Conservation (phyloP, 148 eudicot species). For the Pharnaceum exiguum region DNA sequence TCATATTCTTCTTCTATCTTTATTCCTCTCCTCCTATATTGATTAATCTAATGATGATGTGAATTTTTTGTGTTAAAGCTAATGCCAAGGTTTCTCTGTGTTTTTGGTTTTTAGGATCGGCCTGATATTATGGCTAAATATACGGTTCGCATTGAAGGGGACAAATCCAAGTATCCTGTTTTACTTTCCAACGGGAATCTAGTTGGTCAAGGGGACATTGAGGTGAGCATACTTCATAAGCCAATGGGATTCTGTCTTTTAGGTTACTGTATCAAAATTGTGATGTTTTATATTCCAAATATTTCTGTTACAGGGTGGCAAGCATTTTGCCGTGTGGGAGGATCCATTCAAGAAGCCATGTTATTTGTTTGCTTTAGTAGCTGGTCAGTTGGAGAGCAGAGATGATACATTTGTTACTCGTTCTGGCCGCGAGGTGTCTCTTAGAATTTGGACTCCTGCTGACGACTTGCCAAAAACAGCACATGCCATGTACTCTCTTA, state of each 20-base stretch:
- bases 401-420: conserved; percentile 82
- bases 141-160: conserved; percentile 90
- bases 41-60: no score
- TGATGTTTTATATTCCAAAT: not conserved
- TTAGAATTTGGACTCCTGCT: conserved; percentile 89
- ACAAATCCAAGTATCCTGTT: conserved; percentile 82
- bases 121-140: conserved; percentile 99
- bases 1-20: no score
- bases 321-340: conserved; percentile 90
- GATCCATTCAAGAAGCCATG: conserved; percentile 97
- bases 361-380: conserved; percentile 95
- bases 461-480: conserved; percentile 83
- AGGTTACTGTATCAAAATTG: conserved; percentile 4
- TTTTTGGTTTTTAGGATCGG: conserved; percentile 55
- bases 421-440: conserved; percentile 83
- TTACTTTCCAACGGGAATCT: conserved; percentile 95
- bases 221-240: conserved; percentile 40
- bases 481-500: conserved; percentile 98
- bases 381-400: conserved; percentile 91
- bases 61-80: no score
- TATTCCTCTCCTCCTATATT: no score
- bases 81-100: not conserved
- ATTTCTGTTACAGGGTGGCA: conserved; percentile 57
- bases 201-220: conserved; percentile 80
- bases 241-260: not conserved